Conservation (phyloP, 1,284 basidiomycete species). For the Rhizopogon parksii region DNA sequence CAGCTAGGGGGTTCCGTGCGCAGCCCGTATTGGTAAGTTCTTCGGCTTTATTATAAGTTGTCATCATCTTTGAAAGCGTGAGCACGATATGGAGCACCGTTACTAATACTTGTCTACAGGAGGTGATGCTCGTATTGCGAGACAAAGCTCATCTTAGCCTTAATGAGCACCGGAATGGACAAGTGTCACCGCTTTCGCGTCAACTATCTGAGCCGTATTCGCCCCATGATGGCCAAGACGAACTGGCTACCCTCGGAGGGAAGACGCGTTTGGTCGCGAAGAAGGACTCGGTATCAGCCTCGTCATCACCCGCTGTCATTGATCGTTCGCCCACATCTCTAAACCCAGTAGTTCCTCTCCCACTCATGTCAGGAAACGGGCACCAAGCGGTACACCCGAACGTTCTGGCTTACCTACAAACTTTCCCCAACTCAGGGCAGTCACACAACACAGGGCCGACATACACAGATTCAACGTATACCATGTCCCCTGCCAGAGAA, state of each 20-base stretch:
- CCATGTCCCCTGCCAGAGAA: constrained; percentile 22
- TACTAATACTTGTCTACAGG: constrained; percentile 30
- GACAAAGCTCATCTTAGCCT: constrained; percentile 62
- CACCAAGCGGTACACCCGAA: constrained; percentile 45
- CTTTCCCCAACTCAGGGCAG: constrained; percentile 43
- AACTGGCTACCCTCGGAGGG: constrained; percentile 64
- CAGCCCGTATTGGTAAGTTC: constrained; percentile 58
- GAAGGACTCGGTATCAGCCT: constrained; percentile 46
- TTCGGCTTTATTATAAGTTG: background rate
- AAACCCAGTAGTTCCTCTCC: constrained; percentile 59
- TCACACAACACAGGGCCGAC: constrained; percentile 20
- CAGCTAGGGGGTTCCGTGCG: constrained; percentile 63
- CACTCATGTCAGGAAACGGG: constrained; percentile 37
- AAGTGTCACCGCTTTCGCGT: constrained; percentile 39
- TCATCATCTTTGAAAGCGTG: background rate
- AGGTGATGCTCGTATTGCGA: constrained; percentile 38
- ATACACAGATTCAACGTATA: constrained; percentile 22
- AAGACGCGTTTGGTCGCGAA: constrained; percentile 63
- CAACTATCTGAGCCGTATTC: constrained; percentile 42
- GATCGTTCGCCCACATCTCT: constrained; percentile 63
- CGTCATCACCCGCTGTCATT: constrained; percentile 43
- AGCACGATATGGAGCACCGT: background rate
- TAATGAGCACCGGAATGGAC: constrained; percentile 56
- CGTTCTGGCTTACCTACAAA: constrained; percentile 59
- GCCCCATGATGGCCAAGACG: constrained; percentile 56